Evolutionary conservation across 1,284 basidiomycete genomes (phyloP), one percentile per base, ranked within the genome.

Genomic region (Bondarzewia mesenterica): DNA sequence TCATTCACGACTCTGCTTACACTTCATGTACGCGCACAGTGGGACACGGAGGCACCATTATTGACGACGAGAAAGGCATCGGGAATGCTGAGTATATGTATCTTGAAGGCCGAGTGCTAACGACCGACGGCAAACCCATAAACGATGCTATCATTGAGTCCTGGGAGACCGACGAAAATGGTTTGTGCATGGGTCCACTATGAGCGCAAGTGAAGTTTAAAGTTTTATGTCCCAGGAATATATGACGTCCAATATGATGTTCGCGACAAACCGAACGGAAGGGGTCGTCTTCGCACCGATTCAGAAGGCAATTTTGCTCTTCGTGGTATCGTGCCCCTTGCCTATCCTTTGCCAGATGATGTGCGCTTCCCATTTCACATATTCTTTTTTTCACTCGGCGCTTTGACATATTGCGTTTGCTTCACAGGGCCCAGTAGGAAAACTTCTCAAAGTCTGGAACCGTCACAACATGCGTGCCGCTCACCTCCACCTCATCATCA

Each of bases 151-250:
- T 55, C 16, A 63, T 70, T 42, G 68, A 70, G 52, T 69, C 67
- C 3, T 70, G 68, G 71, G 70, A 72, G 57, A 69, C 70, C 23
- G 70, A 73, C 54, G 62, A 62, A 23, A 20, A 39, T 29, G 50
- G 50, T 51, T n/a, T 16, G 45, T 14, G 7, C 22, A 20, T 42
- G 3, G 10, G 14, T 12, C 10, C 8, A n/a, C 16, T n/a, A 3
- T 37, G 21, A 42, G 38, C 8, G 16, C 5, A 15, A 15, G 16
- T 43, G 7, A 26, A 15, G 10, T 4, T 14, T 23, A 22, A 18
- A 5, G 5, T n/a, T 14, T 4, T 10, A 40, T 22, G 22, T 15
- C 10, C 14, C 21, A 45, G 44, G 44, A 5, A 15, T 35, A 14
- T 45, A 45, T 15, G 44, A 45, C 23, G 8, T 45, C 15, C 29